Conservation (phyloP, 2,329 filamentous ascomycete species). For the Pseudocercospora fuligena region DNA sequence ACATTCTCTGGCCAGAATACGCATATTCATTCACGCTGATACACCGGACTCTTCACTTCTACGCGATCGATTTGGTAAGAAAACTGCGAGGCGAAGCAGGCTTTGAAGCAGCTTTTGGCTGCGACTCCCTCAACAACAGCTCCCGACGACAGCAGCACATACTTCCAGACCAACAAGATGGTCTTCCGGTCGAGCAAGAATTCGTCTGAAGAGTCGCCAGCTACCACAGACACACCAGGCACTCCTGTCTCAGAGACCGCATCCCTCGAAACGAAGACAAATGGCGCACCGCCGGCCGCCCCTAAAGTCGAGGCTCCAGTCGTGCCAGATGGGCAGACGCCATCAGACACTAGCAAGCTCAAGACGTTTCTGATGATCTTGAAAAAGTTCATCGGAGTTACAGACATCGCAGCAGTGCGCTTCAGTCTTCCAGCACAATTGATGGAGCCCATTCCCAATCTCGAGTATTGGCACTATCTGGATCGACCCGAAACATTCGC, state of each 20-base stretch:
- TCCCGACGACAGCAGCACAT: not conserved
- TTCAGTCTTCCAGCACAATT: constrained; percentile 96
- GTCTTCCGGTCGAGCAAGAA: constrained; percentile 10
- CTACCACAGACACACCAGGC: constrained; percentile 12
- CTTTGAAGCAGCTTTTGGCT: not conserved
- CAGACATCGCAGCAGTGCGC: constrained; percentile 92
- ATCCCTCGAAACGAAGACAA: constrained; percentile 13
- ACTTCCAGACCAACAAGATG: constrained; percentile 9
- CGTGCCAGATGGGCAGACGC: constrained; percentile 48
- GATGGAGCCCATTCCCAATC: constrained; percentile 91
- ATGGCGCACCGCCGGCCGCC: not conserved
- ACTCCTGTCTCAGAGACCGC: constrained; percentile 16
- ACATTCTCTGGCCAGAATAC: not conserved
- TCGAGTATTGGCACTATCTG: constrained; percentile 99
- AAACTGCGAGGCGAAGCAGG: not conserved
- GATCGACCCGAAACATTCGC: constrained; percentile 91
- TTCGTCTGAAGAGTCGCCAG: not conserved
- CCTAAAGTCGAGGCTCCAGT: constrained; percentile 14
- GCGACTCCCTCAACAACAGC: not conserved
- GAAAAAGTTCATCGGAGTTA: constrained; percentile 92
- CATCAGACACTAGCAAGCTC: constrained; percentile 85
- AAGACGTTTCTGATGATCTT: constrained; percentile 86
- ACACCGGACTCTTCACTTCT: not conserved
- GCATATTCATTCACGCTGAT: not conserved
- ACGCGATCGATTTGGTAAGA: not conserved